Evolutionary conservation across 2,329 filamentous ascomycete genomes (phyloP).

Genomic region (Daldinia sp.): DNA sequence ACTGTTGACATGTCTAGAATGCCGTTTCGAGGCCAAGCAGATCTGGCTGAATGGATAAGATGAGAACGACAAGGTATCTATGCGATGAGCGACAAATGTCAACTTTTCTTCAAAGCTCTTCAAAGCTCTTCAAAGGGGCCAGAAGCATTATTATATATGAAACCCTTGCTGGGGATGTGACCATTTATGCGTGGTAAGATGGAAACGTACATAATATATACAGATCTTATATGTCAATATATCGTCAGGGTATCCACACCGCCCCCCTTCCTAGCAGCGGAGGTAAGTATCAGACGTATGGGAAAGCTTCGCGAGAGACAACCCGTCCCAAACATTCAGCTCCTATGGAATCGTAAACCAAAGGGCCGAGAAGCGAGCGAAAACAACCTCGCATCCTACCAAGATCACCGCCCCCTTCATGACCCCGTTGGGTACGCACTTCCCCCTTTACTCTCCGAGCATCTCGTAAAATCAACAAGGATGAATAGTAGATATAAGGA

Average conservation of each 20-base stretch:
- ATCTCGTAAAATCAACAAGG: too few relatives aligned
- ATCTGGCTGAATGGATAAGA: too few relatives aligned
- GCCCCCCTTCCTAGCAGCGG: neutral
- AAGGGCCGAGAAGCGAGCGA: neutral
- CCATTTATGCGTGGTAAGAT: neutral
- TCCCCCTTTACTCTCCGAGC: neutral
- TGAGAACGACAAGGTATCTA: too few relatives aligned
- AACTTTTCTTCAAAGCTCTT: too few relatives aligned
- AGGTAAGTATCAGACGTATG: constrained; percentile 18
- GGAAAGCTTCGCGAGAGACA: neutral
- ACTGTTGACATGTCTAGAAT: too few relatives aligned
- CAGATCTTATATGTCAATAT: neutral
- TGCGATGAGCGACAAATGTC: too few relatives aligned
- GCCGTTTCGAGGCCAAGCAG: neutral
- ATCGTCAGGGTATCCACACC: constrained; percentile 25
- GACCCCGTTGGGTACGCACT: neutral
- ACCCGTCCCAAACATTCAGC: neutral
- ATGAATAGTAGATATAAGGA: too few relatives aligned
- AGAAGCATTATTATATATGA: neutral
- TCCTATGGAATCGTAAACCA: constrained; percentile 12
- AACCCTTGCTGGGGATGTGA: neutral
- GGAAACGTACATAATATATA: neutral
- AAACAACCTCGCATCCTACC: constrained; percentile 1
- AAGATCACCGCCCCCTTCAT: neutral
- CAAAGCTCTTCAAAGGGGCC: too few relatives aligned